A percentile compares a stretch with the other conserved stretches of the same genome.
Conservation (phyloP, 768 basidiomycete genomes). For the Pulveroboletus sp. region DNA sequence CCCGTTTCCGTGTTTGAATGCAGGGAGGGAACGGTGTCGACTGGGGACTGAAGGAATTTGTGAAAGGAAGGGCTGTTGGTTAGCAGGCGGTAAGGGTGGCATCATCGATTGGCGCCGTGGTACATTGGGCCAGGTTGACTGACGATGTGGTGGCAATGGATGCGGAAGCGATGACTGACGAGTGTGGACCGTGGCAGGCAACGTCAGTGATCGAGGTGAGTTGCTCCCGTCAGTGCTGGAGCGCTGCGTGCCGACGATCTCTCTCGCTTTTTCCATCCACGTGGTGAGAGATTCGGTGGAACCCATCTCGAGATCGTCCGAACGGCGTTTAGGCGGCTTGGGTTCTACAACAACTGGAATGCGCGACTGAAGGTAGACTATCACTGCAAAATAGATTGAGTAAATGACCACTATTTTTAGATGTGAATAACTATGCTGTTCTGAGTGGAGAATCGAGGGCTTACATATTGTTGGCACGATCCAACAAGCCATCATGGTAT, state of each 20-base stretch:
- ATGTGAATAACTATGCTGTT: constrained; percentile 4
- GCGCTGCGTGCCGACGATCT: neutral
- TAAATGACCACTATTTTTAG: constrained; percentile 41
- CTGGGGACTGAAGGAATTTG: neutral
- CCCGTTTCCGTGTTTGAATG: constrained; percentile 8
- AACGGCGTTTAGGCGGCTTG: neutral
- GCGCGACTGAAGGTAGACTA: constrained; percentile 36
- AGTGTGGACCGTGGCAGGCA: constrained; percentile 11
- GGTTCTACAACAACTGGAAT: constrained; percentile 19
- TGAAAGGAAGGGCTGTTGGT: neutral
- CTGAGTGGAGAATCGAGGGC: constrained; percentile 18
- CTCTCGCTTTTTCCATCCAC: constrained; percentile 6
- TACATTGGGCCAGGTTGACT: neutral
- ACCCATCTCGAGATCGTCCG: constrained; percentile 21
- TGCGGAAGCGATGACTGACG: constrained; percentile 3
- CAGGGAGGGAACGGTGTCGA: constrained; percentile 26
- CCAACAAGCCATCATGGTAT: constrained; percentile 53
- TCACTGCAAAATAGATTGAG: constrained; percentile 36
- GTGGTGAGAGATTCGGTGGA: constrained; percentile 2
- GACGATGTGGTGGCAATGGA: neutral
- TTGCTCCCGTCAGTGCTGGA: neutral
- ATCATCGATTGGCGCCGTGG: constrained; percentile 14
- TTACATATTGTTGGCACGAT: constrained; percentile 49
- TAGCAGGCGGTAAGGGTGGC: neutral
- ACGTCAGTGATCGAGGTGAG: constrained; percentile 2